These are phyloP conservation scores for Aspergillus chevalieri DNA, from an alignment of 2,329 filamentous ascomycete genomes.

Conservation along the genomic window DNA sequence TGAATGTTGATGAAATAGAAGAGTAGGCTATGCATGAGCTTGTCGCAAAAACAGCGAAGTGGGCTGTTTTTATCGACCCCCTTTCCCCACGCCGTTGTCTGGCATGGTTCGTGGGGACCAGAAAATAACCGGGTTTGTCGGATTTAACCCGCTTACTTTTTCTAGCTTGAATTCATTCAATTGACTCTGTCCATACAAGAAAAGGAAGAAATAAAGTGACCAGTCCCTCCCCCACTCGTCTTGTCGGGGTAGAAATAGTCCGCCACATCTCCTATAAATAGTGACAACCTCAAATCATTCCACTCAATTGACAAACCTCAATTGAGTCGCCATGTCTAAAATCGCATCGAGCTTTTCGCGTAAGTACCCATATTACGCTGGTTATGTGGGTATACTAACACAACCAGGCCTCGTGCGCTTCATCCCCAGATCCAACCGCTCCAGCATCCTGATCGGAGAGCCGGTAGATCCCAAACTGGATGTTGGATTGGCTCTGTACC, in stretches of 20 bases:
- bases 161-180: too few species aligned
- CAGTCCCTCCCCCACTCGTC: background rate
- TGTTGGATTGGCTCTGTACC: constrained; percentile 52
- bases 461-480: constrained; percentile 49
- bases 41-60: background rate
- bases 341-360: constrained; percentile 34
- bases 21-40: background rate
- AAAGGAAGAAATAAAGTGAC: background rate
- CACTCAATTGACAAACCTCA: background rate
- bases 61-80: background rate
- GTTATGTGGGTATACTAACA: constrained; percentile 1
- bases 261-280: constrained; percentile 3
- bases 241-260: constrained; percentile 22
- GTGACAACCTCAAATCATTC: background rate
- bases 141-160: background rate
- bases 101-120: background rate
- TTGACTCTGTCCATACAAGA: too few species aligned
- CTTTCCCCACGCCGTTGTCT: background rate
- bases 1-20: constrained; percentile 1
- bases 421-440: constrained; percentile 46
- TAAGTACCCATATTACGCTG: constrained; percentile 9
- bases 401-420: constrained; percentile 55
- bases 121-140: too few species aligned
- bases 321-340: constrained; percentile 23
- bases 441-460: constrained; percentile 51